phyloP scores from a whole-genome alignment of 1,284 basidiomycete species.

The Naganishia sp. region DNA sequence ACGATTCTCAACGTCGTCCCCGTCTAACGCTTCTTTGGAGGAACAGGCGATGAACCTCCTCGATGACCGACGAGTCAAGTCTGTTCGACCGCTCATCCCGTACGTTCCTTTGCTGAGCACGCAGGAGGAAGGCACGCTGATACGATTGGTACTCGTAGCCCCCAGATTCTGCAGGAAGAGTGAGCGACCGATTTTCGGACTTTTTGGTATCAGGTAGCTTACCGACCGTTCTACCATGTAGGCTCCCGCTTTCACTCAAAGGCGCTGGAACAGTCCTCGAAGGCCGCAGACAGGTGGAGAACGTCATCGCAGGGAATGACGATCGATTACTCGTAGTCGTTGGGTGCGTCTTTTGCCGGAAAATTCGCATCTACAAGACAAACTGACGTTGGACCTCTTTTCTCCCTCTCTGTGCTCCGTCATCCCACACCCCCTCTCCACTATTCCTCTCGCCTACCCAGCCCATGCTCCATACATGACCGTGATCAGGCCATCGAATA shows the following conservation, averaged over 20 bases:
- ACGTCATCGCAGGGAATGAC: constrained; percentile 77
- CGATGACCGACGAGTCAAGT: constrained; percentile 83
- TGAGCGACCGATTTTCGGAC: constrained; percentile 47
- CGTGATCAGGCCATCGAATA: constrained; percentile 81
- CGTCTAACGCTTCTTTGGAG: neutral
- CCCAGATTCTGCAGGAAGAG: constrained; percentile 89
- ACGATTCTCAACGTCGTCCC: neutral
- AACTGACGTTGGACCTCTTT: no score
- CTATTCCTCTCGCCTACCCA: constrained; percentile 60
- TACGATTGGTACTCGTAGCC: constrained; percentile 47
- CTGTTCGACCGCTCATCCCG: constrained; percentile 82
- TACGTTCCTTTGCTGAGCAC: constrained; percentile 33
- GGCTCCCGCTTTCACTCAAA: constrained; percentile 50
- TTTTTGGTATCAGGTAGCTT: constrained; percentile 39
- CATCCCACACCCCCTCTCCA: neutral
- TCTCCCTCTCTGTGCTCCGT: neutral
- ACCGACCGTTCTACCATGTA: constrained; percentile 28
- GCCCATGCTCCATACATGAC: constrained; percentile 91
- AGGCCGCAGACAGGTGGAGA: constrained; percentile 76
- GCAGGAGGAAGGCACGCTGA: neutral
- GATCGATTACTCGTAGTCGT: constrained; percentile 87
- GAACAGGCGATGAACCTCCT: constrained; percentile 68
- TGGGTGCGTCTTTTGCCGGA: constrained; percentile 60
- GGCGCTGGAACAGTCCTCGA: constrained; percentile 67
- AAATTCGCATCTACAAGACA: no score